phyloP scores from a whole-genome alignment of 768 basidiomycete species.

The Lactarius indigo region DNA sequence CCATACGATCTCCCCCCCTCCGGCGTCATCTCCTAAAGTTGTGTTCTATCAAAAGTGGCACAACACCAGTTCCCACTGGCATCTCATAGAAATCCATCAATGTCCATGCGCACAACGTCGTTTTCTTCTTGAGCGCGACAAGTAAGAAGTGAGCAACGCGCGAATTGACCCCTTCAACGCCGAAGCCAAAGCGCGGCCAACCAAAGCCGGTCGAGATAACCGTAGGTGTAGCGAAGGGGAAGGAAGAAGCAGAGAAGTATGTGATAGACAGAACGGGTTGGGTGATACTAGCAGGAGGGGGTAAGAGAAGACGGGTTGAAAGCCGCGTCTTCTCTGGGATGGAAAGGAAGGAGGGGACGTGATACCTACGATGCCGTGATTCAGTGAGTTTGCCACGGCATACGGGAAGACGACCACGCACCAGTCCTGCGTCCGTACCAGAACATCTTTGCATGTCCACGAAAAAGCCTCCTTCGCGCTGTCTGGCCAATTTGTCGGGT shows the following conservation, averaged over 20 bases:
- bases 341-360: slow-evolving; percentile 69
- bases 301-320: slow-evolving; percentile 51
- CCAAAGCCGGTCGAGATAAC: slow-evolving; percentile 79
- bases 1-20: neutral
- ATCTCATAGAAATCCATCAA: slow-evolving; percentile 71
- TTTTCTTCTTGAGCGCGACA: slow-evolving; percentile 38
- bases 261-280: slow-evolving; percentile 59
- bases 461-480: slow-evolving; percentile 66
- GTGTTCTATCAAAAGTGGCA: slow-evolving; percentile 71
- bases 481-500: slow-evolving; percentile 84
- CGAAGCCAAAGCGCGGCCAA: slow-evolving; percentile 71
- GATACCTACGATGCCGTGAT: slow-evolving; percentile 53
- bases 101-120: slow-evolving; percentile 65
- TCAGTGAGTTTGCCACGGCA: slow-evolving; percentile 2
- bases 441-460: slow-evolving; percentile 70
- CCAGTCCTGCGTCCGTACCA: slow-evolving; percentile 85
- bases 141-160: slow-evolving; percentile 72
- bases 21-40: slow-evolving; percentile 53
- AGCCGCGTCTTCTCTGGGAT: slow-evolving; percentile 79
- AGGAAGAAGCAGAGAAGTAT: slow-evolving; percentile 75
- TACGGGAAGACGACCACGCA: slow-evolving; percentile 32
- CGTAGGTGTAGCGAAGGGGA: slow-evolving; percentile 79
- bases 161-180: slow-evolving; percentile 83
- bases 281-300: slow-evolving; percentile 34
- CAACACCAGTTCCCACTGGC: slow-evolving; percentile 48